Conservation (phyloP, 371 early-diverging fungal species). For the Rhizopus delemar region DNA sequence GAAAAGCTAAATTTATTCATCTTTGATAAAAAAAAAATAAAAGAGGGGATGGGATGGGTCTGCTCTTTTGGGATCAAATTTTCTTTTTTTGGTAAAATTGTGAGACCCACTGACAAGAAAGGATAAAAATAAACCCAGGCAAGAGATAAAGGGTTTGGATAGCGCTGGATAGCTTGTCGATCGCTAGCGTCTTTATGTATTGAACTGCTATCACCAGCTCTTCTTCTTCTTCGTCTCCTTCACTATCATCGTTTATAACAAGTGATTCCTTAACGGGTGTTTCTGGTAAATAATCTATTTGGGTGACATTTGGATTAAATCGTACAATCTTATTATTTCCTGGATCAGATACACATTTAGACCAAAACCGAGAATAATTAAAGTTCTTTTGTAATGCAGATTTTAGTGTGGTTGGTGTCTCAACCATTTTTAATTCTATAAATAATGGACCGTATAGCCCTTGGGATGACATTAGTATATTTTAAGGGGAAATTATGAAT, state of each 20-base stretch:
- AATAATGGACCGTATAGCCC: conserved; percentile 48
- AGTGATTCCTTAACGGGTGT: conserved; percentile 18
- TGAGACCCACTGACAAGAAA: background rate
- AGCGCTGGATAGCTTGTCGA: too few relatives aligned
- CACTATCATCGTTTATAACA: background rate
- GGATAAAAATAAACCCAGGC: too few relatives aligned
- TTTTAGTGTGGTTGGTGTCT: conserved; percentile 1
- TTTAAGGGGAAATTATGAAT: background rate
- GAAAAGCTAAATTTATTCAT: background rate
- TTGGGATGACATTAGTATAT: conserved; percentile 7
- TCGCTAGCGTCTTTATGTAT: too few relatives aligned
- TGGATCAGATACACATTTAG: conserved; percentile 24
- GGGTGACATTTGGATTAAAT: conserved; percentile 20
- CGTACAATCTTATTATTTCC: conserved; percentile 23
- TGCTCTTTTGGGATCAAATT: background rate
- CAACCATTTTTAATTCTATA: conserved; percentile 1
- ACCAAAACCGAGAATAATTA: conserved; percentile 17
- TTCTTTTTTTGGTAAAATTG: background rate
- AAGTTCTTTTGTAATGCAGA: conserved; percentile 13
- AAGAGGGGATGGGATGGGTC: conserved; percentile 1
- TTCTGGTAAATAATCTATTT: conserved; percentile 21
- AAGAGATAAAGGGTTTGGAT: too few relatives aligned
- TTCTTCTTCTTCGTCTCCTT: too few relatives aligned
- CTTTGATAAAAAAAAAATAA: conserved; percentile 1
- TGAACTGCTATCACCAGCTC: too few relatives aligned